These are phyloP conservation scores for Bjerkandera adusta DNA, from an alignment of 1,284 basidiomycete species.

Conservation along the genomic window DNA sequence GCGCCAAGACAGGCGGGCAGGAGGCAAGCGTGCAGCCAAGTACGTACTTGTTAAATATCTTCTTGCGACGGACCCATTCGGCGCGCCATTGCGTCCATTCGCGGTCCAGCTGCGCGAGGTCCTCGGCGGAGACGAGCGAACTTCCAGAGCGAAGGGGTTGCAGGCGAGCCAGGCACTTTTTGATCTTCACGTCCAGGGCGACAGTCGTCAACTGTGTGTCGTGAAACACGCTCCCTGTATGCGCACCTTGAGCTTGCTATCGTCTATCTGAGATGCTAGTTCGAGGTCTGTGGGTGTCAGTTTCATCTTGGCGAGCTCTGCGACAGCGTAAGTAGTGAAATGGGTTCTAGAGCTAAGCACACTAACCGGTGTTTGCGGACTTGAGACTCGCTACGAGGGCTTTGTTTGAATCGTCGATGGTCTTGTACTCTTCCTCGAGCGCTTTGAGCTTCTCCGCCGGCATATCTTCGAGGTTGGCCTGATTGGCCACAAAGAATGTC, in stretches of 20 bases:
- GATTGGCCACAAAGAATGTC: constrained; percentile 79
- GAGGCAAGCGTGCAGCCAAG: constrained; percentile 2
- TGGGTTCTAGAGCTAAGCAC: neutral
- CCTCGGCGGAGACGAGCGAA: constrained; percentile 63
- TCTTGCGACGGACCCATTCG: constrained; percentile 71
- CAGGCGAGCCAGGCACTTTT: constrained; percentile 48
- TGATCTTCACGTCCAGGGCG: constrained; percentile 43
- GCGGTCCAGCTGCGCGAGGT: constrained; percentile 55
- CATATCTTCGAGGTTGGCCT: constrained; percentile 60
- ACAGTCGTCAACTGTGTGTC: neutral
- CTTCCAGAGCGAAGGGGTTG: constrained; percentile 63
- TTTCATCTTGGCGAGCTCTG: constrained; percentile 67
- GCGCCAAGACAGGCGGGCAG: neutral
- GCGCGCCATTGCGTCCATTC: constrained; percentile 72
- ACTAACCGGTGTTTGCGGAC: constrained; percentile 48
- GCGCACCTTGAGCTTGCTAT: constrained; percentile 42
- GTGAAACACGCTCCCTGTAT: too few relatives aligned
- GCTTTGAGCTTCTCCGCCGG: constrained; percentile 54
- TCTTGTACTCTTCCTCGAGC: constrained; percentile 54
- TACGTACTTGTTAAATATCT: constrained; percentile 65
- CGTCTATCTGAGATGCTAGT: constrained; percentile 48
- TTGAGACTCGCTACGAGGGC: constrained; percentile 48
- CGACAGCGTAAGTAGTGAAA: neutral
- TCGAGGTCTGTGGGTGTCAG: constrained; percentile 67
- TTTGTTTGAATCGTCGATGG: constrained; percentile 62